Conservation (phyloP, 116 monocot species). For the Iris pallida region DNA sequence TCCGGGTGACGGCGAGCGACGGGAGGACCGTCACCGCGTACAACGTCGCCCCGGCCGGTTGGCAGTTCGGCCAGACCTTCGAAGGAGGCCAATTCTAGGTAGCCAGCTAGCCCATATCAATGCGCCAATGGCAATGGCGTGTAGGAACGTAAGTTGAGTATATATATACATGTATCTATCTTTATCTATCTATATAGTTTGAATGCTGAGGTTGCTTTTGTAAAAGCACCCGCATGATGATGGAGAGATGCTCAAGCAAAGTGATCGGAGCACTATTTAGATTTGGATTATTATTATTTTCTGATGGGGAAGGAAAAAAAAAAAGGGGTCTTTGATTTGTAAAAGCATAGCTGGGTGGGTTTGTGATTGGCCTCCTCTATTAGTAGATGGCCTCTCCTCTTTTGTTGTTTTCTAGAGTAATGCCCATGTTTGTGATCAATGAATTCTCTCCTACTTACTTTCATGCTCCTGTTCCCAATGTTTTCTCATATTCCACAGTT, state of each 20-base stretch:
- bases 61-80: constrained; percentile 84
- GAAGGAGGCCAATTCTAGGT: constrained; percentile 54
- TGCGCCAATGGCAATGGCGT: no score
- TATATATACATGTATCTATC: background rate
- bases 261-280: background rate
- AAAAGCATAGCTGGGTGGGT: background rate
- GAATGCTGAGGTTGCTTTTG: constrained; percentile 18
- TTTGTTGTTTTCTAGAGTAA: no score
- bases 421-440: no score
- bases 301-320: background rate
- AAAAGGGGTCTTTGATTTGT: background rate
- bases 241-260: background rate
- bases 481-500: no score
- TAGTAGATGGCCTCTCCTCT: no score
- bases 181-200: background rate
- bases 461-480: no score
- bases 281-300: background rate
- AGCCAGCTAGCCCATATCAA: background rate
- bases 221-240: constrained; percentile 8
- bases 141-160: background rate
- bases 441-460: no score
- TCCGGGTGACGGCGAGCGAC: constrained; percentile 72
- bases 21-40: constrained; percentile 44
- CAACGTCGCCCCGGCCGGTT: constrained; percentile 45
- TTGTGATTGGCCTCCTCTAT: background rate